Evolutionary conservation across 1,284 basidiomycete species (phyloP), one percentile per base, ranked within the genome.

Genomic region (Sanghuangporus weigelae): DNA sequence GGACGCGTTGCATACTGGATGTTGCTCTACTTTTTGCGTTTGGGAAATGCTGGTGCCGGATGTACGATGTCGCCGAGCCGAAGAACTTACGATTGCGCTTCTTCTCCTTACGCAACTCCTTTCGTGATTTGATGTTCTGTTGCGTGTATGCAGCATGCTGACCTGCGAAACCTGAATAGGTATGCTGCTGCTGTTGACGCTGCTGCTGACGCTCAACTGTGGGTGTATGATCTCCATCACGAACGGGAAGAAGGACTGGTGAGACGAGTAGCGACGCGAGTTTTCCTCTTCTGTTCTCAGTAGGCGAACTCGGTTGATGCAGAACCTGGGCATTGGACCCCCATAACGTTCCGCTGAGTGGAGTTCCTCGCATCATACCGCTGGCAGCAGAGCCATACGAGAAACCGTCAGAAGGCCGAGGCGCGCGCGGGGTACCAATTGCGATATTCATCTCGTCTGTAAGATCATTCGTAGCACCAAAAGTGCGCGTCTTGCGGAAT

Each of bases 401-500:
- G 69, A 67, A 53, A 66, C 72, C 51, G 64, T 60, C 8, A 69
- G 67, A 64, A 67, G 75, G 55, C 67, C 71, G 36, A 12, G 74
- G 74, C 11, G 73, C 64, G 14, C 60, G 53, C 3, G 40, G 50
- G 14, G 64, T 67, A 21, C 38, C 53, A 23, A 56, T 54, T 67
- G 31, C 72, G 69, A 51, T 75, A 69, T 21, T 77, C 79, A 48
- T 59, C 42, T 75, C 75, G 48, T 77, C 77, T 8, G 74, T 71
- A 19, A 67, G 72, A 62, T 79, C 78, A 49, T 69, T 71, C 40
- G 75, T 68, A 48, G 72, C 68, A 31, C 73, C 74, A 8, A 72
- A 76, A 68, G 83, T 84, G 50, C 84, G 79, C 7, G 84, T 86
- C 59, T 86, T 83, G 26, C 88, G 83, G 78, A 91, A 91, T 14